Percentiles rank a stretch among this genome's conserved stretches.
These are phyloP conservation scores for Escovopsis weberi DNA, from an alignment of 2,329 filamentous ascomycete genomes.

Conservation along the genomic window DNA sequence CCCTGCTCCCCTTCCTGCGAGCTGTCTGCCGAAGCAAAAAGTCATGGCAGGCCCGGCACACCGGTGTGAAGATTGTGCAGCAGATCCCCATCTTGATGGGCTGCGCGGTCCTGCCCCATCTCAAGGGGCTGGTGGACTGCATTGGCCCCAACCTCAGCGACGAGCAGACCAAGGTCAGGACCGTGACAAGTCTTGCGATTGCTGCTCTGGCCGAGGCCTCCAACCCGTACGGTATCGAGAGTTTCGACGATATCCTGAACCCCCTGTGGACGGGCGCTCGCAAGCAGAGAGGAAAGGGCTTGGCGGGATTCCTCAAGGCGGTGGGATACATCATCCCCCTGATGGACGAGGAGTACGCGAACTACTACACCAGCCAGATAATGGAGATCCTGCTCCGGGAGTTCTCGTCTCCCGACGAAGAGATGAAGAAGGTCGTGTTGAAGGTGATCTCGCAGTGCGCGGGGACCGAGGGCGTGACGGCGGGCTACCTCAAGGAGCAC, in stretches of 20 bases:
- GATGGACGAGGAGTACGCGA: conserved; percentile 99
- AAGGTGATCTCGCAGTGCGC: conserved; percentile 96
- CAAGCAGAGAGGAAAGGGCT: conserved; percentile 90
- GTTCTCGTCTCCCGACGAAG: conserved; percentile 92
- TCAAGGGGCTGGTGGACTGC: conserved; percentile 92
- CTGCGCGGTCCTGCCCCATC: conserved; percentile 84
- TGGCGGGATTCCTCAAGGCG: conserved; percentile 92
- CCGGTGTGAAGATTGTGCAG: conserved; percentile 97
- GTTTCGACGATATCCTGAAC: conserved; percentile 94
- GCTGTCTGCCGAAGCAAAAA: conserved; percentile 97
- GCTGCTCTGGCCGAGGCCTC: conserved; percentile 91
- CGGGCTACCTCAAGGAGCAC: conserved; percentile 86
- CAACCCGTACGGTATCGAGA: conserved; percentile 97
- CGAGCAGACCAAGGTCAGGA: conserved; percentile 94
- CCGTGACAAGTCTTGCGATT: conserved; percentile 88
- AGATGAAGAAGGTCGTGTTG: conserved; percentile 99
- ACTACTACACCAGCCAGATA: conserved; percentile 96
- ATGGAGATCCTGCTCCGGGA: conserved; percentile 97
- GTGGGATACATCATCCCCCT: conserved; percentile 96
- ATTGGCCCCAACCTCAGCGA: conserved; percentile 93
- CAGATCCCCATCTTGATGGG: conserved; percentile 99
- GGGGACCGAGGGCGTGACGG: conserved; percentile 85
- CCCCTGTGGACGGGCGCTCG: conserved; percentile 92
- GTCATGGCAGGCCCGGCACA: conserved; percentile 96
- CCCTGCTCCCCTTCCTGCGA: conserved; percentile 83